Evolutionary conservation across 306 rosid species (phyloP).

Genomic region (Vigna angularis): DNA sequence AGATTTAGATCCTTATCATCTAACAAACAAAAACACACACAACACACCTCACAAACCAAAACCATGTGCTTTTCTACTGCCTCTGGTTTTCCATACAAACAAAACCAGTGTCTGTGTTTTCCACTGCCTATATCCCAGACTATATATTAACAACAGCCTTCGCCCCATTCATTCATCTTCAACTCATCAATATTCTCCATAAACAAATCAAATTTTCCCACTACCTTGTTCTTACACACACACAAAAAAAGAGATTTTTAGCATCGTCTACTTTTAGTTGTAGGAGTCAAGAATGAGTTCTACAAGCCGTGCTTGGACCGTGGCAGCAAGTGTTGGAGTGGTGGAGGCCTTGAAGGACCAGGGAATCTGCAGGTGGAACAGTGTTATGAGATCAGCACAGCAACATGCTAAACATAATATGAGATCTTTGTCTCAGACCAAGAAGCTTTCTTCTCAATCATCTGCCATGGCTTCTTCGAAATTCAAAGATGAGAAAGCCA

Average conservation of each 20-base stretch:
- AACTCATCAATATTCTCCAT: background rate
- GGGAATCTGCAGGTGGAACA: slow-evolving; percentile 65
- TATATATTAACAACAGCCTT: slow-evolving; percentile 28
- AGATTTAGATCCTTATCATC: background rate
- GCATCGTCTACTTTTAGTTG: background rate
- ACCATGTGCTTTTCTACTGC: slow-evolving; percentile 33
- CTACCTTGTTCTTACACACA: background rate
- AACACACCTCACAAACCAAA: slow-evolving; percentile 21
- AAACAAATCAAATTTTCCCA: background rate
- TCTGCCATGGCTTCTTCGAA: slow-evolving; percentile 42
- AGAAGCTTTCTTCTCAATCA: slow-evolving; percentile 51
- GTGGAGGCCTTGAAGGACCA: slow-evolving; percentile 63
- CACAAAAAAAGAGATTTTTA: background rate
- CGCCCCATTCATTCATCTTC: background rate
- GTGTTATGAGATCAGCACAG: slow-evolving; percentile 47
- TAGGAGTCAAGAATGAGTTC: slow-evolving; percentile 37
- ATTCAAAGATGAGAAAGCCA: slow-evolving; percentile 53
- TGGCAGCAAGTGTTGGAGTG: slow-evolving; percentile 49
- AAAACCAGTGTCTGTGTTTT: background rate
- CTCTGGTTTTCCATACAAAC: slow-evolving; percentile 23
- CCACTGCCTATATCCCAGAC: background rate
- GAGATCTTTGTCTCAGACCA: slow-evolving; percentile 46
- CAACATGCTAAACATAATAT: slow-evolving; percentile 52
- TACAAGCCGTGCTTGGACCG: slow-evolving; percentile 43
- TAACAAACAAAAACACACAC: background rate